Evolutionary conservation across 768 basidiomycete species (phyloP).

Genomic region (Tulasnella calospora): DNA sequence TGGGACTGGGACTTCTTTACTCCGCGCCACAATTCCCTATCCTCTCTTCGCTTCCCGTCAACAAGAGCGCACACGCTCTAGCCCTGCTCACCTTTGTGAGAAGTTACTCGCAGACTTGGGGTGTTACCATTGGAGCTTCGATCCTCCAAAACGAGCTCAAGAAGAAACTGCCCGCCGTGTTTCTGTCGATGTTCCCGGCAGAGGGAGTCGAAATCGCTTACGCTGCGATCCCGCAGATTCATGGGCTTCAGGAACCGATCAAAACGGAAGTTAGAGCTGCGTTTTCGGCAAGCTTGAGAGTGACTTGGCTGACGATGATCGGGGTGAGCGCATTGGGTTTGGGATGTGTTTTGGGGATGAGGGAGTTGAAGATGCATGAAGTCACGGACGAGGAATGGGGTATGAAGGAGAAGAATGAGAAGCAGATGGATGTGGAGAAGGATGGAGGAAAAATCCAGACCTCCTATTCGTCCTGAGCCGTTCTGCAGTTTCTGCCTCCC

Average conservation of each 20-base stretch:
- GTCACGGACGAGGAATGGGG: conserved; percentile 37
- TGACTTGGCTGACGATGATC: conserved; percentile 35
- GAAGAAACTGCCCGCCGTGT: conserved; percentile 41
- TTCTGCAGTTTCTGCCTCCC: background rate
- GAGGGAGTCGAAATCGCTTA: conserved; percentile 31
- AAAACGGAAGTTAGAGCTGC: conserved; percentile 26
- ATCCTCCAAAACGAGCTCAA: conserved; percentile 51
- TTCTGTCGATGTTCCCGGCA: conserved; percentile 36
- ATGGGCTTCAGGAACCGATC: conserved; percentile 23
- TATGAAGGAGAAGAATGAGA: conserved; percentile 32
- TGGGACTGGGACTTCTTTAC: conserved; percentile 19
- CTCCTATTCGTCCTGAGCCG: background rate
- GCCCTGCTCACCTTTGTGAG: conserved; percentile 38
- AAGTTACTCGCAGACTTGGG: conserved; percentile 35
- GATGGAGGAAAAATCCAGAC: background rate
- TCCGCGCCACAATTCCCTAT: conserved; percentile 24
- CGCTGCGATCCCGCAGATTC: conserved; percentile 29
- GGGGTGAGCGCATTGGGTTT: conserved; percentile 42
- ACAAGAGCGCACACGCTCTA: conserved; percentile 27
- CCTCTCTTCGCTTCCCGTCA: conserved; percentile 31
- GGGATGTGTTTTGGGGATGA: conserved; percentile 37
- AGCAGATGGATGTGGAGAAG: background rate
- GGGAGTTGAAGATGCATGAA: conserved; percentile 36
- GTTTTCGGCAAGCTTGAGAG: conserved; percentile 28
- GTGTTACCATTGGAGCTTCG: conserved; percentile 45